Evolutionary conservation across 2,329 filamentous ascomycete species (phyloP).

Genomic region (Apiospora malaysiana): DNA sequence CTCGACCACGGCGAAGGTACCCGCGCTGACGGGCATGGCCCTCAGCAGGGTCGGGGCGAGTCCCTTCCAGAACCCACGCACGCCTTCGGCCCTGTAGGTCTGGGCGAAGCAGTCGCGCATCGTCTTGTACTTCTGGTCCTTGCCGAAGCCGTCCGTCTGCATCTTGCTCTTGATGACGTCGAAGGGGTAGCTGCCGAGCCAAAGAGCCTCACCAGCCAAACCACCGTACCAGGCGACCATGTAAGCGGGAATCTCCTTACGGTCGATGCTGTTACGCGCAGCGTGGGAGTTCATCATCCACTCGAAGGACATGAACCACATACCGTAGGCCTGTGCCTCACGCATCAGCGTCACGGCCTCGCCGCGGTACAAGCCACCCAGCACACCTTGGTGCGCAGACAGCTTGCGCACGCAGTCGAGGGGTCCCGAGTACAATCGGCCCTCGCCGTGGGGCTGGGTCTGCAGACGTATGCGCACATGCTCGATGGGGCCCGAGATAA

Average conservation of each 20-base stretch:
- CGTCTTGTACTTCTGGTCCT: constrained; percentile 70
- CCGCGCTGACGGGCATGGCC: constrained; percentile 96
- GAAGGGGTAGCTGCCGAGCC: constrained; percentile 92
- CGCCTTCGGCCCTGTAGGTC: constrained; percentile 78
- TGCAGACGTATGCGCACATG: constrained; percentile 96
- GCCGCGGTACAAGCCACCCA: constrained; percentile 83
- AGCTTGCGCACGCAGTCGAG: constrained; percentile 91
- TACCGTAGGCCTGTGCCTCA: constrained; percentile 92
- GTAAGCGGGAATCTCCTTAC: constrained; percentile 78
- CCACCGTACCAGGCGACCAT: constrained; percentile 95
- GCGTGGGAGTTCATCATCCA: constrained; percentile 94
- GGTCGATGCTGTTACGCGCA: constrained; percentile 73
- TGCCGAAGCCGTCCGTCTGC: constrained; percentile 94
- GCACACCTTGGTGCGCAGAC: constrained; percentile 67
- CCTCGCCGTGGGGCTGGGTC: constrained; percentile 89
- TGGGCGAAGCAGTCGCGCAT: constrained; percentile 92
- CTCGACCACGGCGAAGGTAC: constrained; percentile 90
- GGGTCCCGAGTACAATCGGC: constrained; percentile 80
- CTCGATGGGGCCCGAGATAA: constrained; percentile 91
- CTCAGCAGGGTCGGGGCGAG: constrained; percentile 88
- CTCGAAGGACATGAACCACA: constrained; percentile 96
- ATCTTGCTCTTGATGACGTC: constrained; percentile 99
- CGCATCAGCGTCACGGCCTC: constrained; percentile 83
- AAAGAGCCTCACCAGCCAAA: constrained; percentile 90
- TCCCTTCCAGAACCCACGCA: constrained; percentile 92